Conservation (phyloP, 2,329 filamentous ascomycete genomes). For the Cyphellophora europaea region DNA sequence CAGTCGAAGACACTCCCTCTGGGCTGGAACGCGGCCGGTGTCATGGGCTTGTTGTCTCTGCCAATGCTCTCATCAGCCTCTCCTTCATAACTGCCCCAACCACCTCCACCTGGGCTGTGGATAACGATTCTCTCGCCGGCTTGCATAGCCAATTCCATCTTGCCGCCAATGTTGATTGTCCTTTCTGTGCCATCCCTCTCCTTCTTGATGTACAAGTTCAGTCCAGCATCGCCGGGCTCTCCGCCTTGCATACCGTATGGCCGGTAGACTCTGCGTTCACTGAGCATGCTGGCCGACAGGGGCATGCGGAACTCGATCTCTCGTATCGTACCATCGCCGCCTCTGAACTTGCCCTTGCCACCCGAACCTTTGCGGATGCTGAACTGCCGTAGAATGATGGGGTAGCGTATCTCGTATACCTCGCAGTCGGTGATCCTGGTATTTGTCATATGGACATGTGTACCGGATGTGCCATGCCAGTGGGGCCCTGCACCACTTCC, state of each 20-base stretch:
- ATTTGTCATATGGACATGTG: slow-evolving; percentile 83
- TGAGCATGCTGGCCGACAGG: slow-evolving; percentile 49
- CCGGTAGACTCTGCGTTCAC: slow-evolving; percentile 16
- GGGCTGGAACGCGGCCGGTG: too few species aligned
- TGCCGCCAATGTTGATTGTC: slow-evolving; percentile 17
- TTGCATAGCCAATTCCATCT: slow-evolving; percentile 19
- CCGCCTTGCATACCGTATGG: slow-evolving; percentile 21
- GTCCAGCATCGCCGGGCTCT: slow-evolving; percentile 12
- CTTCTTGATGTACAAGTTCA: slow-evolving; percentile 18
- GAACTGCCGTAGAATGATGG: slow-evolving; percentile 64
- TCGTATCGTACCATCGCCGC: slow-evolving; percentile 67
- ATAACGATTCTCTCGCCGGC: slow-evolving; percentile 29
- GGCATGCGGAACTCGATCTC: slow-evolving; percentile 76
- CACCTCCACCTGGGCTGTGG: slow-evolving; percentile 13
- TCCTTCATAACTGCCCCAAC: too few species aligned
- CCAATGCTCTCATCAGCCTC: too few species aligned
- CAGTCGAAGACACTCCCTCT: too few species aligned
- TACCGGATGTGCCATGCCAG: slow-evolving; percentile 65
- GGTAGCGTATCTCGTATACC: slow-evolving; percentile 68
- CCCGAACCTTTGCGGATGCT: slow-evolving; percentile 53
- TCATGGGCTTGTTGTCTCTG: too few species aligned
- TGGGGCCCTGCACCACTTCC: slow-evolving; percentile 63
- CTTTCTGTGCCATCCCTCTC: slow-evolving; percentile 9
- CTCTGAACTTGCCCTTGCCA: slow-evolving; percentile 55
- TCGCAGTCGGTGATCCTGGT: slow-evolving; percentile 75